A percentile compares a stretch with the other conserved stretches of the same genome.
phyloP scores from a whole-genome alignment of 305 asterid genomes.

The Rubia tinctorum region DNA sequence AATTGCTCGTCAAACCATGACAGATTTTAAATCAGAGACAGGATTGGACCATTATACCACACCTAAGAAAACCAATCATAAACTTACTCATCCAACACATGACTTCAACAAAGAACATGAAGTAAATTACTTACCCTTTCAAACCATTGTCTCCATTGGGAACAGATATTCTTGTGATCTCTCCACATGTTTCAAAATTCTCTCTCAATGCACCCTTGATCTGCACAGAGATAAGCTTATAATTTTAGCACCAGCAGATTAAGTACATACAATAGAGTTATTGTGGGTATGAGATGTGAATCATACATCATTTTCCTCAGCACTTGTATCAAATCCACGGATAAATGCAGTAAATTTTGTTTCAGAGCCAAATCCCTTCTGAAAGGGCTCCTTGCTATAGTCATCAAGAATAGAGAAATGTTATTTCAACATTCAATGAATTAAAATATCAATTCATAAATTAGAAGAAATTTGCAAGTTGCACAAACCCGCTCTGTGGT shows the following conservation, averaged over 20 bases:
- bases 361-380: slow-evolving; percentile 40
- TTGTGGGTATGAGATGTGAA: neutral
- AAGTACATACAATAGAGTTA: neutral
- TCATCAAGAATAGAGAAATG: neutral
- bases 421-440: neutral
- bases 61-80: too few species aligned
- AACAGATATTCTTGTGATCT: slow-evolving; percentile 52
- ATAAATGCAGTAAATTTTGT: slow-evolving; percentile 46
- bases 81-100: too few species aligned
- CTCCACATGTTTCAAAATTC: slow-evolving; percentile 78
- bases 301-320: slow-evolving; percentile 53
- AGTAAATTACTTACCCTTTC: slow-evolving; percentile 54
- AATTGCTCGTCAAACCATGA: neutral
- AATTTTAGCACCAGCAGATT: neutral
- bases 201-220: slow-evolving; percentile 52
- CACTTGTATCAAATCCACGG: slow-evolving; percentile 57
- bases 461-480: neutral
- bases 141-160: slow-evolving; percentile 60
- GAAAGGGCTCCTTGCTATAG: slow-evolving; percentile 44
- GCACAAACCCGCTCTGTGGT: slow-evolving; percentile 42
- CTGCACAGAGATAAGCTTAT: slow-evolving; percentile 31
- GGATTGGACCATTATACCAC: too few species aligned
- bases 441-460: neutral
- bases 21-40: too few species aligned
- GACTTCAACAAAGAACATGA: neutral